Evolutionary conservation across 2,329 filamentous ascomycete species (phyloP).

Genomic region (Talaromyces verruculosus): DNA sequence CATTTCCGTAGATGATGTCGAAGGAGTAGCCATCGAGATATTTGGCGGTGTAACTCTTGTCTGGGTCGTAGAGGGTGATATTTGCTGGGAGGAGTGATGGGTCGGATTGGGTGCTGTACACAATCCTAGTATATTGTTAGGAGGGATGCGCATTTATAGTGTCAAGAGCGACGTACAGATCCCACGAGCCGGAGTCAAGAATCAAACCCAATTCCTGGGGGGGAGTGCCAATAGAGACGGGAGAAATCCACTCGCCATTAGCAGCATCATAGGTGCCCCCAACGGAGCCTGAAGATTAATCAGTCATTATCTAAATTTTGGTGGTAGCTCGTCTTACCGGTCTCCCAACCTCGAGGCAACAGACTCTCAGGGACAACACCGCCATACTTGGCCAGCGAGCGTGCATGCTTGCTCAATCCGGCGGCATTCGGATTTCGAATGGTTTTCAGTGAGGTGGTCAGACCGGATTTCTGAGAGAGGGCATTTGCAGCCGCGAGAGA

Average conservation of each 20-base stretch:
- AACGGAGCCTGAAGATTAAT: background rate
- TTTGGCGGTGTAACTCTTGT: slow-evolving; percentile 54
- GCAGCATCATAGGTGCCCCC: slow-evolving; percentile 8
- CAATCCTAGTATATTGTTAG: slow-evolving; percentile 60
- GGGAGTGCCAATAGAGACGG: slow-evolving; percentile 8
- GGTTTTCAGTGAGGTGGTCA: slow-evolving; percentile 15
- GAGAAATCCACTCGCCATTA: slow-evolving; percentile 15
- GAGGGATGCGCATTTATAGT: background rate
- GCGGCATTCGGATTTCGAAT: slow-evolving; percentile 9
- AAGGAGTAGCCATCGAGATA: slow-evolving; percentile 55
- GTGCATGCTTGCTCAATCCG: background rate
- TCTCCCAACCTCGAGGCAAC: background rate
- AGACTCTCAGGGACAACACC: slow-evolving; percentile 3
- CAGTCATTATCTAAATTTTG: background rate
- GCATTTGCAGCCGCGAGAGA: slow-evolving; percentile 10
- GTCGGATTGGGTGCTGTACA: slow-evolving; percentile 68
- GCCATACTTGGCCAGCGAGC: slow-evolving; percentile 6
- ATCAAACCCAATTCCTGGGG: slow-evolving; percentile 58
- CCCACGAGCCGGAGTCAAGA: slow-evolving; percentile 72
- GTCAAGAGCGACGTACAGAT: slow-evolving; percentile 52
- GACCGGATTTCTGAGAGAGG: background rate
- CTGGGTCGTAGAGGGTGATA: slow-evolving; percentile 58
- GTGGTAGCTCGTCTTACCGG: background rate
- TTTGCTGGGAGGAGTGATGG: slow-evolving; percentile 44
- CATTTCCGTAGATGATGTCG: slow-evolving; percentile 67